phyloP scores from a whole-genome alignment of 1,139 yeast genomes.

The Yamadazyma siamensis region DNA sequence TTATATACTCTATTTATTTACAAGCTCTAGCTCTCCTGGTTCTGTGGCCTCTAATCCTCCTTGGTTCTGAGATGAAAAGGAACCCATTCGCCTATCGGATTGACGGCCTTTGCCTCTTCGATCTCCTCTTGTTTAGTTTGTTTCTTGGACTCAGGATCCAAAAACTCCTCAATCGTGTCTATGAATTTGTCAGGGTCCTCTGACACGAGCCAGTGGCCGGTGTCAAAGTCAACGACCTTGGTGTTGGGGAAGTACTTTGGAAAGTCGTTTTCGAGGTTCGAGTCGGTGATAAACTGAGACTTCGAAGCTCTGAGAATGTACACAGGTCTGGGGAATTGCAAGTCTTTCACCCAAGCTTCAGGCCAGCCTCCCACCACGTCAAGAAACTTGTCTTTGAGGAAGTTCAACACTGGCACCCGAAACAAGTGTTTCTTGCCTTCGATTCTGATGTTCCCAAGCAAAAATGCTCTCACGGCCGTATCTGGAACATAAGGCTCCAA shows the following conservation, averaged over 20 bases:
- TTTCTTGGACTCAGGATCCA: no score
- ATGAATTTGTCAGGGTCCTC: no score
- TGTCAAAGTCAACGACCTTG: conserved; percentile 27
- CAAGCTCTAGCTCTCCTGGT: no score
- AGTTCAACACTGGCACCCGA: conserved; percentile 25
- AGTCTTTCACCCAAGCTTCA: conserved; percentile 16
- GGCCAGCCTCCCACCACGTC: conserved; percentile 46
- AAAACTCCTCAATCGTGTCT: no score
- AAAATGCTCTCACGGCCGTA: conserved; percentile 21
- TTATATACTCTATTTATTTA: no score
- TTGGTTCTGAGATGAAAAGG: no score
- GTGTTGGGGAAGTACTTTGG: conserved; percentile 33
- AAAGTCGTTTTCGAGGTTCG: conserved; percentile 25
- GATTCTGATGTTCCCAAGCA: conserved; percentile 28
- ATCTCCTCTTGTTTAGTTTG: no score
- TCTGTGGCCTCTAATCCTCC: no score
- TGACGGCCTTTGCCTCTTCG: no score
- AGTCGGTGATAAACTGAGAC: conserved; percentile 36
- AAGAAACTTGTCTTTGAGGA: conserved; percentile 24
- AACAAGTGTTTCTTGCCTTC: conserved; percentile 18
- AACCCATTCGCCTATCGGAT: no score
- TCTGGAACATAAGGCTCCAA: conserved; percentile 23
- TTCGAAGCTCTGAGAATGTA: conserved; percentile 39
- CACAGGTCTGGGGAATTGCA: conserved; percentile 32
- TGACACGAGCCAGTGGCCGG: conserved; percentile 47